These are phyloP conservation scores for Penicillium carneum DNA, from an alignment of 2,329 filamentous ascomycete species.

Conservation along the genomic window DNA sequence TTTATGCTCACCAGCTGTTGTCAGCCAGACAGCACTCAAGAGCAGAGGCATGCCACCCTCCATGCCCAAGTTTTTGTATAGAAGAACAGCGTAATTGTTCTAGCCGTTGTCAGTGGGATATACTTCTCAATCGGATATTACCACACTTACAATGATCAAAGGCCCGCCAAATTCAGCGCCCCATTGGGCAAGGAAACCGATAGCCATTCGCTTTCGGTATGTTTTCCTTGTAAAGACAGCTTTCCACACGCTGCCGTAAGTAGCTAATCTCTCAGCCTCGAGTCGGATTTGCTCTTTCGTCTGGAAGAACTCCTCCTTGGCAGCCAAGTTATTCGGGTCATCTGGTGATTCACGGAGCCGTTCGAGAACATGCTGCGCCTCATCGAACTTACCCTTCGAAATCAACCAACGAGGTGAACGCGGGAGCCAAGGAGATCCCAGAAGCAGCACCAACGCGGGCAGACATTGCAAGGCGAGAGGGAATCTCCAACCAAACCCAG, in stretches of 20 bases:
- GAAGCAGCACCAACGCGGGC: conserved; percentile 50
- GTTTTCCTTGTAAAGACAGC: conserved; percentile 58
- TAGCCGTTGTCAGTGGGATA: conserved; percentile 28
- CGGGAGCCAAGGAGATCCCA: conserved; percentile 54
- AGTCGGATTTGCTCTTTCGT: conserved; percentile 56
- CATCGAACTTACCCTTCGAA: conserved; percentile 54
- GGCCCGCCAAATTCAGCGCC: conserved; percentile 62
- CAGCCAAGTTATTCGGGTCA: conserved; percentile 53
- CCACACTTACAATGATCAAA: conserved; percentile 58
- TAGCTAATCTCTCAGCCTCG: conserved; percentile 53
- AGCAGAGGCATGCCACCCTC: conserved; percentile 54
- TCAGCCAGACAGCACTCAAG: conserved; percentile 55
- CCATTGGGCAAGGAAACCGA: conserved; percentile 62
- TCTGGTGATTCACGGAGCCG: conserved; percentile 49
- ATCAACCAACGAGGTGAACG: conserved; percentile 61
- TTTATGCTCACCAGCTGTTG: conserved; percentile 51
- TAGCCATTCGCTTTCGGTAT: conserved; percentile 60
- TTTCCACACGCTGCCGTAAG: conserved; percentile 54
- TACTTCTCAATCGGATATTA: neutral
- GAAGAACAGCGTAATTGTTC: conserved; percentile 58
- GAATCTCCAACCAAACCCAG: conserved; percentile 57
- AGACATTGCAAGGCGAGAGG: conserved; percentile 54
- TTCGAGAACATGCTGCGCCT: conserved; percentile 55
- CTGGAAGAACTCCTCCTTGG: conserved; percentile 58
- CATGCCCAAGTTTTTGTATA: conserved; percentile 56